Evolutionary conservation across 495 filamentous ascomycete species (phyloP).

Genomic region (Penicillium cataractarum): DNA sequence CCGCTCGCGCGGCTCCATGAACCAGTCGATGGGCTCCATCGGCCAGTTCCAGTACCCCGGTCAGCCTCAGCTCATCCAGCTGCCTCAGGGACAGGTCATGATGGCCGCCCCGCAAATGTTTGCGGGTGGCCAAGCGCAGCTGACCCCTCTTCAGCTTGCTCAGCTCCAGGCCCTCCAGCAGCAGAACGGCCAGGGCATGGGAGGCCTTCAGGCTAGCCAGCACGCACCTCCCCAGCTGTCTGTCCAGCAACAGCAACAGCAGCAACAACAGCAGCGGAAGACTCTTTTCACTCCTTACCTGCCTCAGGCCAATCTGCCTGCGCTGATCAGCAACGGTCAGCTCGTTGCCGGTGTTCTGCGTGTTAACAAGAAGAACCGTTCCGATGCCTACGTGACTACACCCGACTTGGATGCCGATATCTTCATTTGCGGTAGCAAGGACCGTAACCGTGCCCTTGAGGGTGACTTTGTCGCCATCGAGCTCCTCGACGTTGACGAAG

Average conservation of each 20-base stretch:
- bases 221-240: constrained; percentile 67
- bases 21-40: constrained; percentile 82
- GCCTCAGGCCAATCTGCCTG: constrained; percentile 91
- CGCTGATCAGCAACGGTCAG: constrained; percentile 87
- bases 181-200: constrained; percentile 75
- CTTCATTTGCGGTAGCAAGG: constrained; percentile 99
- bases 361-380: constrained; percentile 99
- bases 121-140: constrained; percentile 65
- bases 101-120: constrained; percentile 75
- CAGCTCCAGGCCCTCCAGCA: constrained; percentile 92
- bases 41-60: constrained; percentile 87
- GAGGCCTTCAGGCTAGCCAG: constrained; percentile 71
- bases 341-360: constrained; percentile 95
- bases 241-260: constrained; percentile 62
- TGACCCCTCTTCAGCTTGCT: constrained; percentile 86
- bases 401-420: constrained; percentile 96
- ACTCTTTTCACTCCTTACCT: constrained; percentile 98
- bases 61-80: constrained; percentile 89
- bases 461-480: constrained; percentile 95
- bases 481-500: constrained; percentile 95
- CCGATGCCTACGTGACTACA: constrained; percentile 95
- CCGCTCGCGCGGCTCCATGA: constrained; percentile 80
- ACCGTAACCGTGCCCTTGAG: constrained; percentile 93
- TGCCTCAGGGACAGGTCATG: constrained; percentile 82
- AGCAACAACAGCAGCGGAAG: constrained; percentile 93